Conservation (phyloP, 768 basidiomycete species). For the Cystobasidium ongulense region DNA sequence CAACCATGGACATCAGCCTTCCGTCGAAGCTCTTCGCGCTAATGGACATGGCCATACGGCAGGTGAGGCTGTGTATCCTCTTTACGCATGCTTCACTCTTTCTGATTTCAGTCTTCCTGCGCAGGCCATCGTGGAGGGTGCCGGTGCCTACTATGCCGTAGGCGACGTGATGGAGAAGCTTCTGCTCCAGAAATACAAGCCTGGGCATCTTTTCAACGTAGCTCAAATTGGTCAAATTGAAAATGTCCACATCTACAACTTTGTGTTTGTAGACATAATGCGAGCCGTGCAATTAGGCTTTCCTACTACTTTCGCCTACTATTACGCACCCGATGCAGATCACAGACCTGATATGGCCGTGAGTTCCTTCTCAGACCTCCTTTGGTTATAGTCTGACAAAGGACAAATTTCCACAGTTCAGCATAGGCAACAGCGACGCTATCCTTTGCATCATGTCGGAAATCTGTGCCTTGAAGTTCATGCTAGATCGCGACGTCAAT, state of each 20-base stretch:
- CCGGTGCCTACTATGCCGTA: neutral
- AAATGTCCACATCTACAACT: neutral
- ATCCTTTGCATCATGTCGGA: neutral
- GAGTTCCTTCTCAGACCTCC: neutral
- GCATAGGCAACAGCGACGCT: neutral
- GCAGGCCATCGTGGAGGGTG: neutral
- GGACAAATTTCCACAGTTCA: neutral
- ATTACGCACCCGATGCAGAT: neutral
- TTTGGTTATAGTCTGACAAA: neutral
- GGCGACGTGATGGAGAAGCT: neutral
- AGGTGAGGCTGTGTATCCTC: neutral
- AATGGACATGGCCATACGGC: neutral
- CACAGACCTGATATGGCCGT: neutral
- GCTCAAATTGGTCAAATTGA: neutral
- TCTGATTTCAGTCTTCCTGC: neutral
- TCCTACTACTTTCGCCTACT: neutral
- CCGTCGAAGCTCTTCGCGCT: neutral
- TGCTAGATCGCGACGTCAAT: neutral
- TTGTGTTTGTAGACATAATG: neutral
- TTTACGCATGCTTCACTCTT: neutral
- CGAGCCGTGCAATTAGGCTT: neutral
- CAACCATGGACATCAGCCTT: neutral
- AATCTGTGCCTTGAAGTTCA: neutral
- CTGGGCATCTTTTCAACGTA: neutral
- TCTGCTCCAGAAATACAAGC: neutral